A percentile compares a stretch with the other conserved stretches of the same genome.
Conservation (phyloP, 768 basidiomycete genomes). For the Mycena galopus region DNA sequence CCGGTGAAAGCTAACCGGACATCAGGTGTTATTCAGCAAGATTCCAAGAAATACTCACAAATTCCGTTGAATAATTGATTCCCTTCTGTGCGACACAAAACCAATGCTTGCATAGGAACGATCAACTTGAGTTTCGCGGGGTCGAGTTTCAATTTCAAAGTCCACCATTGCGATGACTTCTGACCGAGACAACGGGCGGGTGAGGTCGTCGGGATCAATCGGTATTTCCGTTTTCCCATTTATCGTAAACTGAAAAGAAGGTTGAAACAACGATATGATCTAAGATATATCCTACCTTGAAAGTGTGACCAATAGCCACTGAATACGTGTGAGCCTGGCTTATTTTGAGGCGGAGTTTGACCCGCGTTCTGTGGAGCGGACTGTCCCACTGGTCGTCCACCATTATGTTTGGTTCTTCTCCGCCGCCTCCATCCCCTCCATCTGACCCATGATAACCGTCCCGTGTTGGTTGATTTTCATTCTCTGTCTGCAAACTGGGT, state of each 20-base stretch:
- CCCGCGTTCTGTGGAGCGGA: neutral
- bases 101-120: neutral
- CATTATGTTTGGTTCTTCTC: neutral
- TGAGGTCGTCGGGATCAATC: neutral
- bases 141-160: neutral
- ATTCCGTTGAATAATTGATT: neutral
- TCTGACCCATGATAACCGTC: too few species aligned
- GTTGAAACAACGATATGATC: neutral
- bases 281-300: neutral
- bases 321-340: neutral
- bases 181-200: neutral
- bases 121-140: neutral
- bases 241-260: neutral
- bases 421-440: too few species aligned
- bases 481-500: too few species aligned
- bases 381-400: neutral
- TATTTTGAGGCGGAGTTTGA: neutral
- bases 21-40: neutral
- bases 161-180: neutral
- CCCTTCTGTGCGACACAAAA: neutral
- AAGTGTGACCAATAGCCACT: neutral
- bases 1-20: neutral
- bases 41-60: neutral
- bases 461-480: neutral
- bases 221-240: neutral